Conservation (phyloP, 2,329 filamentous ascomycete genomes). For the Xylaria sp. region DNA sequence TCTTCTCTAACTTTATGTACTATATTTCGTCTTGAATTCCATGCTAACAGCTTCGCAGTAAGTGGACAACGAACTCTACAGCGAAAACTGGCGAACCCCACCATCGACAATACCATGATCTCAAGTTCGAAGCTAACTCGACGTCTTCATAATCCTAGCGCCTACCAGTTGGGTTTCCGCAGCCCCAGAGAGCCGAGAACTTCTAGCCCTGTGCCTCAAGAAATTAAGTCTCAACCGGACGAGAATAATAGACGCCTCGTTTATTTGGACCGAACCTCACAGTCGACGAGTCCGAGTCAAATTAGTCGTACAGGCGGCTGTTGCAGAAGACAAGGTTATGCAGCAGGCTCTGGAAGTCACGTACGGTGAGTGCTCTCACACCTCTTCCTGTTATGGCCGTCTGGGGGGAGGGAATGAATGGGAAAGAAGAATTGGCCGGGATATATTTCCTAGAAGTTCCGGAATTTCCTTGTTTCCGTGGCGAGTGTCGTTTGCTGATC, state of each 20-base stretch:
- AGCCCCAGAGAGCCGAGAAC: conserved; percentile 86
- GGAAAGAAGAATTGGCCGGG: neutral
- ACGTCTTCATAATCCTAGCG: conserved; percentile 51
- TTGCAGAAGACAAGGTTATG: conserved; percentile 73
- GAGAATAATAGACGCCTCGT: conserved; percentile 93
- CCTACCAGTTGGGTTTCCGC: conserved; percentile 89
- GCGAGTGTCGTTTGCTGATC: conserved; percentile 7
- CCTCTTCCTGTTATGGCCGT: neutral
- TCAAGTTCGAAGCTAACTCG: conserved; percentile 11
- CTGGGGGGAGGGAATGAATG: neutral
- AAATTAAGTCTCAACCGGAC: conserved; percentile 89
- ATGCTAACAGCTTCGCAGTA: conserved; percentile 32
- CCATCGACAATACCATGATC: neutral
- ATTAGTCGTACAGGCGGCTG: conserved; percentile 85
- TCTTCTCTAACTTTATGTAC: neutral
- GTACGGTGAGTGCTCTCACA: conserved; percentile 59
- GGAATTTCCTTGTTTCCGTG: neutral
- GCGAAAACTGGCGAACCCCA: neutral
- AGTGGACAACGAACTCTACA: conserved; percentile 13
- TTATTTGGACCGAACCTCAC: conserved; percentile 98
- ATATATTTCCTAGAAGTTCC: neutral
- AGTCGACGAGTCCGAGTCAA: conserved; percentile 93
- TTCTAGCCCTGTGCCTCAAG: conserved; percentile 89
- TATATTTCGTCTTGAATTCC: conserved; percentile 70
- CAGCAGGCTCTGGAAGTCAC: conserved; percentile 97